Percentiles rank a stretch among this genome's conserved stretches.
Evolutionary conservation across 371 early-diverging fungal genomes (phyloP).

Genomic region (Smittium mucronatum): DNA sequence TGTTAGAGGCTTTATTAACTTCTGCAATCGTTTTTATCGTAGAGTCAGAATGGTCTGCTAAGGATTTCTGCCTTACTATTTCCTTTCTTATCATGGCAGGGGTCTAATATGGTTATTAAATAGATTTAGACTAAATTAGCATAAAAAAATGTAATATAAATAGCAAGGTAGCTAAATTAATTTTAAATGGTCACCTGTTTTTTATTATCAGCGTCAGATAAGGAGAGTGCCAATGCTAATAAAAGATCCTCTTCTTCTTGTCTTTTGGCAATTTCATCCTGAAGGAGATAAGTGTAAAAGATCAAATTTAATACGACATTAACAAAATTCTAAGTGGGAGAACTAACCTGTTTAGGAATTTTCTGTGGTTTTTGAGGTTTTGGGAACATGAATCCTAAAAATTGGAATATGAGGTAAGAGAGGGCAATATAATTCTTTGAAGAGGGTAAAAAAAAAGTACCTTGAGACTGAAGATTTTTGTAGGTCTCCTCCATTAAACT

Average conservation of each 20-base stretch:
- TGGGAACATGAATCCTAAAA: constrained; percentile 52
- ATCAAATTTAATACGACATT: neutral
- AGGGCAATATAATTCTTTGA: constrained; percentile 10
- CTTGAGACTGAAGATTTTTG: constrained; percentile 39
- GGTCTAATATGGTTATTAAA: constrained; percentile 7
- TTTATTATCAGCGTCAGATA: constrained; percentile 32
- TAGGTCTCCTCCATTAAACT: constrained; percentile 81
- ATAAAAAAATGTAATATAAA: too few relatives aligned
- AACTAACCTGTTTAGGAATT: constrained; percentile 43
- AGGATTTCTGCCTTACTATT: neutral
- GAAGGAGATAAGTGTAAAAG: neutral
- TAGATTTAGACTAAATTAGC: too few relatives aligned
- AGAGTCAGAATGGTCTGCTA: neutral
- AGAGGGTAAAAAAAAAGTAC: too few relatives aligned
- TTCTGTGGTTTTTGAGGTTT: constrained; percentile 69
- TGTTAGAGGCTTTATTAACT: neutral
- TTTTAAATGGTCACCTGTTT: constrained; percentile 2
- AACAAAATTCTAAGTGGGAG: neutral
- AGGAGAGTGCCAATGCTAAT: constrained; percentile 77
- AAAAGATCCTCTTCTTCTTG: constrained; percentile 86
- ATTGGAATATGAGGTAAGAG: neutral
- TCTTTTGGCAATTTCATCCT: constrained; percentile 16
- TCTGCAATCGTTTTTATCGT: constrained; percentile 4
- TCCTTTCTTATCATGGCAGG: constrained; percentile 7
- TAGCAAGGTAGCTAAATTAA: too few relatives aligned